phyloP scores from a whole-genome alignment of 2,329 filamentous ascomycete genomes.

The Penicillium sp. region DNA sequence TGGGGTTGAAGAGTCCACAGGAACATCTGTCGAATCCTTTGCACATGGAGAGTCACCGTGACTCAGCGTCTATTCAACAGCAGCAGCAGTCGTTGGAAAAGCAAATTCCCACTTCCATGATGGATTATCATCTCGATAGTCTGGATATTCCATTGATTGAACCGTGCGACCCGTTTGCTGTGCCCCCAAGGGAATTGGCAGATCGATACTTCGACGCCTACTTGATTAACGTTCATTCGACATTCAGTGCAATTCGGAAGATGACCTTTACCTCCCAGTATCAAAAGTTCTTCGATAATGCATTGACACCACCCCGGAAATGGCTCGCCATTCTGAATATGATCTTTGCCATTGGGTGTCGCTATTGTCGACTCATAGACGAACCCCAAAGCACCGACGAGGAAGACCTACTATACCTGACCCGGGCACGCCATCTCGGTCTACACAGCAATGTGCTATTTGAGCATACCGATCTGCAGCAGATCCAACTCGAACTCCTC shows the following conservation, averaged over 20 bases:
- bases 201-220: slow-evolving; percentile 41
- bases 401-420: slow-evolving; percentile 43
- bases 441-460: slow-evolving; percentile 39
- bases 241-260: slow-evolving; percentile 42
- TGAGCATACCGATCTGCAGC: slow-evolving; percentile 43
- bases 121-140: slow-evolving; percentile 44
- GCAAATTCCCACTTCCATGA: slow-evolving; percentile 24
- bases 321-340: slow-evolving; percentile 48
- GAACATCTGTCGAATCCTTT: not conserved
- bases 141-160: slow-evolving; percentile 35
- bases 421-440: slow-evolving; percentile 39
- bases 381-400: slow-evolving; percentile 24
- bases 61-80: not conserved
- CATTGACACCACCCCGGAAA: slow-evolving; percentile 30
- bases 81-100: not conserved
- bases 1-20: slow-evolving; percentile 20
- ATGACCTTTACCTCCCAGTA: slow-evolving; percentile 41
- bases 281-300: slow-evolving; percentile 29
- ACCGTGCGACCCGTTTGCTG: slow-evolving; percentile 34
- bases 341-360: slow-evolving; percentile 47
- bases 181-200: slow-evolving; percentile 39
- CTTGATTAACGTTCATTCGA: slow-evolving; percentile 40
- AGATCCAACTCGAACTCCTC: slow-evolving; percentile 43
- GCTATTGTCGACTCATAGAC: slow-evolving; percentile 37
- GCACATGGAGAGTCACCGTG: not conserved